Evolutionary conservation across 192 early-diverging fungal genomes (phyloP).

Genomic region (Linnemannia elongata): DNA sequence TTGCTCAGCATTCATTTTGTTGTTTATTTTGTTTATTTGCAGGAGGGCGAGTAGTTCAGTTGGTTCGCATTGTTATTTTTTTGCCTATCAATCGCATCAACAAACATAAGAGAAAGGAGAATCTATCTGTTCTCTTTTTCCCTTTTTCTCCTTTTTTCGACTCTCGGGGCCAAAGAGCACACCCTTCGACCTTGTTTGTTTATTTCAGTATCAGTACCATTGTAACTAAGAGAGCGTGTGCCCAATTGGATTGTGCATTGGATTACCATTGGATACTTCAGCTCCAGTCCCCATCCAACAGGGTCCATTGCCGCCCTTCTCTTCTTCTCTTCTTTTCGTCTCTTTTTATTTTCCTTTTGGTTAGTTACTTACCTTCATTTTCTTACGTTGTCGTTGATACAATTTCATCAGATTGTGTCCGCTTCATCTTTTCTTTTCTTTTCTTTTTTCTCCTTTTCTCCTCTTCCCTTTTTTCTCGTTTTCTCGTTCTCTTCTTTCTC

Average conservation of each 20-base stretch:
- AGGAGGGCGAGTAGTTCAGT: not conserved
- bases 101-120: too few species aligned
- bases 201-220: not conserved
- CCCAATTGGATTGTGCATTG: slow-evolving; percentile 3
- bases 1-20: slow-evolving; percentile 5
- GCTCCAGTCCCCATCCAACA: not conserved
- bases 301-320: slow-evolving; percentile 1
- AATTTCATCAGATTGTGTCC: not conserved
- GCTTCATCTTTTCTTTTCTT: not conserved
- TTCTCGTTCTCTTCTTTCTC: not conserved
- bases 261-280: not conserved
- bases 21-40: not conserved
- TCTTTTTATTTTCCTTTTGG: not conserved
- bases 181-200: not conserved
- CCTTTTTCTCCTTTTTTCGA: slow-evolving; percentile 11
- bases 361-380: not conserved
- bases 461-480: not conserved
- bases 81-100: slow-evolving; percentile 1
- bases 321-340: not conserved
- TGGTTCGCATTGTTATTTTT: not conserved
- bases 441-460: not conserved
- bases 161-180: not conserved
- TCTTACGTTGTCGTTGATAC: not conserved
- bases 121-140: not conserved
- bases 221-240: not conserved